Percentiles rank a stretch among this genome's conserved stretches.
These are phyloP conservation scores for Calonectria hawksworthii DNA, from an alignment of 2,329 filamentous ascomycete species.

Conservation along the genomic window DNA sequence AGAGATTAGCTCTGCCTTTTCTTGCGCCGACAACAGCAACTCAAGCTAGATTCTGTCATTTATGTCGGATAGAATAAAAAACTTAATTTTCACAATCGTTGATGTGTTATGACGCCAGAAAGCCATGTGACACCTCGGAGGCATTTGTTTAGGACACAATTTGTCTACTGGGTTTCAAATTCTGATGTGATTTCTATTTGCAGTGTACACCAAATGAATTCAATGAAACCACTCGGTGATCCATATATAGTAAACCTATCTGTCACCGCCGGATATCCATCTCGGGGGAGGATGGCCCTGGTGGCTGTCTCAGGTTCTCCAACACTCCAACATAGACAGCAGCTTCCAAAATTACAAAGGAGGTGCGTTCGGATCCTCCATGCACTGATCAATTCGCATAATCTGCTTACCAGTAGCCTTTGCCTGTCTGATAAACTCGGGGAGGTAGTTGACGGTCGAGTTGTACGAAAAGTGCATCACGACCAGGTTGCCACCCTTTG, in stretches of 20 bases:
- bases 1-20: conserved; percentile 60
- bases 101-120: background rate
- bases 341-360: conserved; percentile 44
- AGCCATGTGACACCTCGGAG: fast-evolving
- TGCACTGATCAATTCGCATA: conserved; percentile 77
- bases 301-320: background rate
- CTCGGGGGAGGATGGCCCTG: background rate
- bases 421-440: conserved; percentile 74
- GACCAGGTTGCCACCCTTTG: conserved; percentile 73
- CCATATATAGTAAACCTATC: background rate
- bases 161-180: background rate
- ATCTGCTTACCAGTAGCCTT: conserved; percentile 74
- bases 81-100: background rate
- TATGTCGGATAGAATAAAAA: background rate
- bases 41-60: background rate
- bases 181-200: background rate
- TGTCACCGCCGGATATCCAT: background rate
- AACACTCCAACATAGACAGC: background rate
- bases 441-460: conserved; percentile 73
- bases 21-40: conserved; percentile 60
- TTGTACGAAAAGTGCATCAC: conserved; percentile 80
- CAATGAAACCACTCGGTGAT: background rate
- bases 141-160: background rate
- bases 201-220: background rate
- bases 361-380: conserved; percentile 73